Evolutionary conservation across 2,329 filamentous ascomycete genomes (phyloP).

Genomic region (Pseudocercospora pini-densiflorae): DNA sequence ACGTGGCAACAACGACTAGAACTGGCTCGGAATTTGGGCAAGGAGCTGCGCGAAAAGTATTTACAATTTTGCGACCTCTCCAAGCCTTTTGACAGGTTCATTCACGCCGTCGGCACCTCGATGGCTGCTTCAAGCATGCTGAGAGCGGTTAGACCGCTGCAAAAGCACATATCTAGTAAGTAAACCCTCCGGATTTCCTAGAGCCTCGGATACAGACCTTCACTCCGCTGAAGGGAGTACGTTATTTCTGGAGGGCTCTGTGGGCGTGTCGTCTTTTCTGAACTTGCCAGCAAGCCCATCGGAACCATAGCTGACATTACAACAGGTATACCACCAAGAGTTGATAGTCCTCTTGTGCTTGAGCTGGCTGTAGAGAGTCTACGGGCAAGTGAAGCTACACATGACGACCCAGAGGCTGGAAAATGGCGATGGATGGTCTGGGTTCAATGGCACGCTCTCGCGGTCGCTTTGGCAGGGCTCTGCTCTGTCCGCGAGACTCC

Average conservation of each 20-base stretch:
- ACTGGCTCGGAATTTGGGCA: conserved; percentile 27
- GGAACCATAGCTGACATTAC: neutral
- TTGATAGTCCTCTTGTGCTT: conserved; percentile 36
- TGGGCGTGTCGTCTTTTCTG: neutral
- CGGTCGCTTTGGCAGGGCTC: conserved; percentile 58
- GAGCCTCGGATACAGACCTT: neutral
- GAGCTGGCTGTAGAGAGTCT: conserved; percentile 50
- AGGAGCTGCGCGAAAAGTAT: conserved; percentile 30
- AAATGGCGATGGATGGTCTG: conserved; percentile 57
- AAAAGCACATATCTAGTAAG: conserved; percentile 27
- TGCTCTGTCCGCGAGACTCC: conserved; percentile 53
- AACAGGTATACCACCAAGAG: conserved; percentile 28
- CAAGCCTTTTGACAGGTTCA: conserved; percentile 30
- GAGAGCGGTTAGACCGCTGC: conserved; percentile 35
- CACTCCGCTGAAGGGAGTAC: too few species aligned
- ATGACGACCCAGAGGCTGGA: conserved; percentile 43
- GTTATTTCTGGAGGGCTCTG: neutral
- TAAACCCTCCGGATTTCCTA: neutral
- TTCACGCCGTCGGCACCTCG: conserved; percentile 28
- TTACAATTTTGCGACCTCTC: conserved; percentile 31
- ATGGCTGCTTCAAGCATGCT: conserved; percentile 33
- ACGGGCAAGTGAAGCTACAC: conserved; percentile 44
- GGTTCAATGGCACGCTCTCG: conserved; percentile 61
- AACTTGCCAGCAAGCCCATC: too few species aligned
- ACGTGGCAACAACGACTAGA: conserved; percentile 37